A percentile compares a stretch with the other conserved stretches of the same genome.
These are phyloP conservation scores for Rhynchospora pubera DNA, from an alignment of 176 grass and related monocot species.

Conservation along the genomic window DNA sequence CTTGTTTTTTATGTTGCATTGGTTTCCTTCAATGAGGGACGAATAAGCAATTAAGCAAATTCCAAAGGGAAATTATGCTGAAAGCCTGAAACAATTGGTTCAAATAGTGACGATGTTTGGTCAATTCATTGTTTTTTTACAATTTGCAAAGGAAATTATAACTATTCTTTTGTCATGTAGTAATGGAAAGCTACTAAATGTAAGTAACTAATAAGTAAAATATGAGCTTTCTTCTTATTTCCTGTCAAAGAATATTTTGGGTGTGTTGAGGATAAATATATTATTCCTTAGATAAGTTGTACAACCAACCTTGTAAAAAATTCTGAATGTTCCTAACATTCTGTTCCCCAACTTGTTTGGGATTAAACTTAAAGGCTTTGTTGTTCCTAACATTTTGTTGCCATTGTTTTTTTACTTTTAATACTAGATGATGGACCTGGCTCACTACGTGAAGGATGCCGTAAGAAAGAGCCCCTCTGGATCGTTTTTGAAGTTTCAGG, in stretches of 20 bases:
- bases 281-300: background rate
- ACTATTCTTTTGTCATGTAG: background rate
- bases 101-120: background rate
- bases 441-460: constrained; percentile 57
- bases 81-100: background rate
- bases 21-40: background rate
- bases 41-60: background rate
- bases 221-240: no score
- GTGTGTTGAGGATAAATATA: background rate
- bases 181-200: background rate
- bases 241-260: background rate
- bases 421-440: constrained; percentile 52
- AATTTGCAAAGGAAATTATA: background rate
- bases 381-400: background rate
- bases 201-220: no score
- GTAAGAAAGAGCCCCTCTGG: constrained; percentile 47
- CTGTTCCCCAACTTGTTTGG: no score
- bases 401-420: no score
- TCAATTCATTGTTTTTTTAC: background rate
- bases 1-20: background rate
- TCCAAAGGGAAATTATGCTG: background rate
- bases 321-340: background rate
- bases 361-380: no score
- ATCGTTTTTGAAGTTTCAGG: constrained; percentile 66
- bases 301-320: background rate